Base-by-base conservation (phyloP, 345 rosid genomes). In the Eucalyptus sp. region DNA sequence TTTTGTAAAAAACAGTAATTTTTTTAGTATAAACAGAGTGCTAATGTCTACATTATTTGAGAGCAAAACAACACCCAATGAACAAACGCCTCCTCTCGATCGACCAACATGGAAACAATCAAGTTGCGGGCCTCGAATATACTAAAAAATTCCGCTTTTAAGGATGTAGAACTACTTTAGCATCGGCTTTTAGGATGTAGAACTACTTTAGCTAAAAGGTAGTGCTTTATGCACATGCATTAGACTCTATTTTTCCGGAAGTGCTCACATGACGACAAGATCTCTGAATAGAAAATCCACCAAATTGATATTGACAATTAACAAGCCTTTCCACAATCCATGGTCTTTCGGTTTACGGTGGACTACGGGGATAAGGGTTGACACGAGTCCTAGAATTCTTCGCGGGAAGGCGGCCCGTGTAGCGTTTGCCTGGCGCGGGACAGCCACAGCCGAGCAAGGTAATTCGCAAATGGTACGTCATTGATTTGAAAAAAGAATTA, bases 371-470 rank as follows among this genome's bases (percentile, higher is more conserved):
- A 56, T 56, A 10, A 24, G 62, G 62, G 27, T 56, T 56, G 29
- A 24, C 29, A 10, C 27, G 0, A 56, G 62, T 0, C 62, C 27
- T 56, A 9, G 27, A 56, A 56, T 56, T 56, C 27, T 56, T 56
- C 27, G 3, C 6, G 2, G 4, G 27, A 56, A 20, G 62, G 62
- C 0, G 13, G 27, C 5, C 0, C 6, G 3, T 56, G 62, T 4
- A 22, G 1, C 0, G 5, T 9, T 56, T 20, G 62, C 13, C 3
- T 24, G 1, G 12, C 5, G 1, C 5, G 1, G 27, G 62, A 56
- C 3, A 5, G 29, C 29, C 27, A 22, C 6, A 52, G 0, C 0
- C 24, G 0, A 0, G 56, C 56, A 3, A 52, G 24, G 0, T 52
- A 2, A 60, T 60, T 60, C 16, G 13, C 66, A 60, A 27, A 60